These are phyloP conservation scores for Paecilomyces niveus DNA, from an alignment of 2,329 filamentous ascomycete genomes.

Conservation along the genomic window DNA sequence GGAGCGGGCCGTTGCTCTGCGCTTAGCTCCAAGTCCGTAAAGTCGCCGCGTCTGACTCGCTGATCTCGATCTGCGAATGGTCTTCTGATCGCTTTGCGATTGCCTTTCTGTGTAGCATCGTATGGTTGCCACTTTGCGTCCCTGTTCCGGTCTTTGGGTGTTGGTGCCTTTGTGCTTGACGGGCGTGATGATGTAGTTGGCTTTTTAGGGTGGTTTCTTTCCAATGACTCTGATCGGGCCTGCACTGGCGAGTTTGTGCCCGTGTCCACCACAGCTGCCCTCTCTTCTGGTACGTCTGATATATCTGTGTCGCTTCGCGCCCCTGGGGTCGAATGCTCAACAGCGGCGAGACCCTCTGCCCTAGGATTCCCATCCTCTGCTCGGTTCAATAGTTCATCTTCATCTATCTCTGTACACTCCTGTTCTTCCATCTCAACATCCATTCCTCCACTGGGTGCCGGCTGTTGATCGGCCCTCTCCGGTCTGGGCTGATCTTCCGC, in stretches of 20 bases:
- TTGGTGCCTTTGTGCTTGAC: conserved; percentile 2
- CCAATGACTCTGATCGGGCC: too few species aligned
- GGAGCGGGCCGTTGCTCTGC: conserved; percentile 5
- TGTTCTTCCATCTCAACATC: conserved; percentile 1
- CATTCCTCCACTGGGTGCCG: conserved; percentile 3
- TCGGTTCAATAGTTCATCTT: conserved; percentile 5
- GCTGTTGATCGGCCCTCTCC: conserved; percentile 5
- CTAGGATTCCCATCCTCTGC: conserved; percentile 4
- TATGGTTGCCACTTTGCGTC: too few species aligned
- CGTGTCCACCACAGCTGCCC: too few species aligned
- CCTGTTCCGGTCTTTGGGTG: too few species aligned
- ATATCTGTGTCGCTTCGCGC: too few species aligned
- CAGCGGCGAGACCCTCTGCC: conserved; percentile 2
- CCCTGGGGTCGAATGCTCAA: neutral
- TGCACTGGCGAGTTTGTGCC: too few species aligned
- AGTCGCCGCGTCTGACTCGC: too few species aligned
- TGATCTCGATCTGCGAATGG: too few species aligned
- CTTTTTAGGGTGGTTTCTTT: too few species aligned
- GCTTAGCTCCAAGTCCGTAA: conserved; percentile 4
- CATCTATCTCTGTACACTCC: conserved; percentile 6
- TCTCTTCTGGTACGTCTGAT: too few species aligned
- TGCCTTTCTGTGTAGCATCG: too few species aligned
- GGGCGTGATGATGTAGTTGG: conserved; percentile 1
- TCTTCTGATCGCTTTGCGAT: too few species aligned
- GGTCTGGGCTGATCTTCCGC: neutral